Conservation (phyloP, 768 basidiomycete genomes). For the Lactarius trivialis region DNA sequence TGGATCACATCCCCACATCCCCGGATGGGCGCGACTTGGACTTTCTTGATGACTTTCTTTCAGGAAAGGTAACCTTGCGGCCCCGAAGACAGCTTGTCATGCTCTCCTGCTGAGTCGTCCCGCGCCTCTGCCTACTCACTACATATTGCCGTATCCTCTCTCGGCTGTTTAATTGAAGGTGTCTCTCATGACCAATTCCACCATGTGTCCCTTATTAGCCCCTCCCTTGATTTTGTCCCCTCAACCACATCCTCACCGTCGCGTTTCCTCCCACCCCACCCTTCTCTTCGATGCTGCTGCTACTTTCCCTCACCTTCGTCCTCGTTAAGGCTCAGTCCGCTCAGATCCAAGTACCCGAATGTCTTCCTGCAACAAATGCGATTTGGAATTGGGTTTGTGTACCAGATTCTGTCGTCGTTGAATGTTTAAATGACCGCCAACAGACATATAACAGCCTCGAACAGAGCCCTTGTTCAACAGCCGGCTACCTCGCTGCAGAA, state of each 20-base stretch:
- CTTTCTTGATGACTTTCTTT: background rate
- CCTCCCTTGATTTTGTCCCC: background rate
- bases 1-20: too few species aligned
- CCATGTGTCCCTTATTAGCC: background rate
- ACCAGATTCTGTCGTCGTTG: background rate
- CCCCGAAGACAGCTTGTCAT: background rate
- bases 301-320: background rate
- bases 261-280: too few species aligned
- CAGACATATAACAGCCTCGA: slow-evolving; percentile 12
- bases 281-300: background rate
- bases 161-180: background rate
- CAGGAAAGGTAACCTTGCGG: background rate
- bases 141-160: background rate
- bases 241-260: background rate
- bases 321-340: background rate
- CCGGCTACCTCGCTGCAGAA: slow-evolving; percentile 10
- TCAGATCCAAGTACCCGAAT: slow-evolving; percentile 1
- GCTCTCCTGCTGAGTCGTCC: background rate
- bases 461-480: slow-evolving; percentile 6
- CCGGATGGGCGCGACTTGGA: too few species aligned
- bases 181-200: background rate
- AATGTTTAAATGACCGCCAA: background rate
- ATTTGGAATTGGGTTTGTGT: slow-evolving; percentile 6
- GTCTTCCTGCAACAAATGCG: background rate
- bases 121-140: too few species aligned